A percentile compares a stretch with the other conserved stretches of the same genome.
phyloP scores from a whole-genome alignment of 1,284 basidiomycete genomes.

The Rhodotorula sp. region DNA sequence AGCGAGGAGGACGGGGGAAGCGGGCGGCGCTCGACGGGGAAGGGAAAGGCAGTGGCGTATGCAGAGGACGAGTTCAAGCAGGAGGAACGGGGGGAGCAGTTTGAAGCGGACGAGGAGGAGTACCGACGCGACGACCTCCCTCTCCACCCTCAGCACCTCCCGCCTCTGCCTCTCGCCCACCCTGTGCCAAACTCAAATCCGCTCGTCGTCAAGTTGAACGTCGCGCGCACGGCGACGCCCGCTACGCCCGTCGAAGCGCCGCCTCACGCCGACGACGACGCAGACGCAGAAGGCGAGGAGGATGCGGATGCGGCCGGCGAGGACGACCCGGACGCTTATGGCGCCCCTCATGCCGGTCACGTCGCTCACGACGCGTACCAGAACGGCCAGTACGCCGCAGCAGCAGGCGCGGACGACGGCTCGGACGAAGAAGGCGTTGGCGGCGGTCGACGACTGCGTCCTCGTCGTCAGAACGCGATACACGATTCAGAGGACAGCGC shows the following conservation, averaged over 20 bases:
- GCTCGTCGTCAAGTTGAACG: background rate
- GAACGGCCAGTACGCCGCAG: conserved; percentile 1
- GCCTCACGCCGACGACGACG: conserved; percentile 1
- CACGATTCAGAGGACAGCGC: background rate
- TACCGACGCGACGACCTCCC: too few relatives aligned
- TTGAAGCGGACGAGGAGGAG: background rate
- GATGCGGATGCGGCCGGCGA: background rate
- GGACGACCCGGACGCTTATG: background rate
- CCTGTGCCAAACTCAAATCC: background rate
- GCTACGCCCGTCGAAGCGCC: background rate
- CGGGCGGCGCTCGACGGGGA: too few relatives aligned
- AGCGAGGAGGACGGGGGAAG: too few relatives aligned
- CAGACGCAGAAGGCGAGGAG: background rate
- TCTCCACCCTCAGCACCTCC: conserved; percentile 1
- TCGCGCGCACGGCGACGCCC: background rate
- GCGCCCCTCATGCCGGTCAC: background rate
- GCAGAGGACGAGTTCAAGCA: conserved; percentile 60
- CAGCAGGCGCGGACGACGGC: background rate
- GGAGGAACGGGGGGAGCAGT: conserved; percentile 47
- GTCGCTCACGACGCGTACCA: background rate
- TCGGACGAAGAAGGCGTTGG: background rate
- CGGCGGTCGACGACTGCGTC: conserved; percentile 2
- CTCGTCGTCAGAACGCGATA: background rate
- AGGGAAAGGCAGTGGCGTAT: background rate
- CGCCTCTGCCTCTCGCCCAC: background rate